Evolutionary conservation across 2,329 filamentous ascomycete genomes (phyloP).

Genomic region (Fusarium annulatum): DNA sequence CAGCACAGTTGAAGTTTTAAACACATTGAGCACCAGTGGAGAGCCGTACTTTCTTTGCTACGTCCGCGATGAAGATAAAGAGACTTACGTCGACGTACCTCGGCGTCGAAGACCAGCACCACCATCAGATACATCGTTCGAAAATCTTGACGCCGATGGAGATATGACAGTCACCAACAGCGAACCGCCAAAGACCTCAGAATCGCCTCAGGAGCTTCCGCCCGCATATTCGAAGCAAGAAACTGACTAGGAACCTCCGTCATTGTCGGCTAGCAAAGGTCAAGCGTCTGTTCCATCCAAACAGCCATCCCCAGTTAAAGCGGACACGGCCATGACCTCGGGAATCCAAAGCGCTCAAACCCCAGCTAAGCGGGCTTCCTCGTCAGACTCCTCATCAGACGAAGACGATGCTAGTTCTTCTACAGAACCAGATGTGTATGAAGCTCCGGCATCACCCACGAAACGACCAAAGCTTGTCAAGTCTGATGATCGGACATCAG

Average conservation of each 20-base stretch:
- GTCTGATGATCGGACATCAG: not conserved
- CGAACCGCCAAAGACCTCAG: constrained; percentile 1
- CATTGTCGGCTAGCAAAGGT: not conserved
- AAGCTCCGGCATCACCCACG: not conserved
- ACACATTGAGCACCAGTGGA: constrained; percentile 72
- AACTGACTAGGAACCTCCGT: constrained; percentile 32
- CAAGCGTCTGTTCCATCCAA: not conserved
- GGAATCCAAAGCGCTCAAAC: not conserved
- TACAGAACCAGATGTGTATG: not conserved
- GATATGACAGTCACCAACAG: constrained; percentile 34
- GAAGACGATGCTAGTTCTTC: not conserved
- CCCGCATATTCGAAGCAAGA: constrained; percentile 29
- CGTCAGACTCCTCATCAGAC: not conserved
- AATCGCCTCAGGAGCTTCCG: constrained; percentile 14
- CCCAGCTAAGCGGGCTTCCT: not conserved
- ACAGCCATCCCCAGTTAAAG: not conserved
- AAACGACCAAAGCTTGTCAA: constrained; percentile 5
- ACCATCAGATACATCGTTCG: constrained; percentile 10
- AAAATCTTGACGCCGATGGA: constrained; percentile 40
- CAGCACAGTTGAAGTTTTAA: constrained; percentile 75
- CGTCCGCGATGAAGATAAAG: constrained; percentile 74
- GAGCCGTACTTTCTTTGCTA: constrained; percentile 89
- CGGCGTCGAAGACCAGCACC: constrained; percentile 48
- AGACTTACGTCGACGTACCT: constrained; percentile 62
- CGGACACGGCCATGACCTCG: not conserved